Conservation (phyloP, 106 monocot genomes). For the Dioscorea zingiberensis region DNA sequence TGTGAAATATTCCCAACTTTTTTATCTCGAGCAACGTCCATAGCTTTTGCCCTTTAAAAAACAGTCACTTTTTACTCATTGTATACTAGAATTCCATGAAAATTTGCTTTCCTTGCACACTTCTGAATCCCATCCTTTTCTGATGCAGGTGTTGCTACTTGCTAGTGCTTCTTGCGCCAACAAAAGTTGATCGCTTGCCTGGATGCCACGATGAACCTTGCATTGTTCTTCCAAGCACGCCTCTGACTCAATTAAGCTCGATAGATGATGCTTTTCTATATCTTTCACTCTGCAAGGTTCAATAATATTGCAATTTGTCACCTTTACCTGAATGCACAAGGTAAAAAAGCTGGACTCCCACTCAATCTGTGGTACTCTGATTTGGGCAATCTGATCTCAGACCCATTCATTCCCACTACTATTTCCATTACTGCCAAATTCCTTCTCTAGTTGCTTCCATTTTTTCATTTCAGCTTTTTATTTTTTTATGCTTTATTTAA, state of each 20-base stretch:
- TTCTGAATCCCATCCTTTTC: neutral
- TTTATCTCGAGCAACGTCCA: neutral
- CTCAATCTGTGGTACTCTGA: neutral
- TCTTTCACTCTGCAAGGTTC: neutral
- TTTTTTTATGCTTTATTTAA: too few species aligned
- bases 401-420: neutral
- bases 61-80: neutral
- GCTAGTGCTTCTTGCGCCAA: neutral
- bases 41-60: neutral
- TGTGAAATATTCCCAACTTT: neutral
- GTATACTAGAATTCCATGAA: neutral
- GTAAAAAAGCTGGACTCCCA: constrained; percentile 6
- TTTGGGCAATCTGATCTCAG: constrained; percentile 1
- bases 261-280: neutral
- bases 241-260: constrained; percentile 2
- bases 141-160: constrained; percentile 5
- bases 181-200: constrained; percentile 1
- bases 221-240: constrained; percentile 3
- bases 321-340: constrained; percentile 1
- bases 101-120: neutral
- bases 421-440: neutral
- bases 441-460: neutral
- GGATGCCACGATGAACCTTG: neutral
- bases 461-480: neutral
- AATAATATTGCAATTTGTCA: neutral